These are phyloP conservation scores for Fusarium devonianum DNA, from an alignment of 2,329 filamentous ascomycete genomes.

Conservation along the genomic window DNA sequence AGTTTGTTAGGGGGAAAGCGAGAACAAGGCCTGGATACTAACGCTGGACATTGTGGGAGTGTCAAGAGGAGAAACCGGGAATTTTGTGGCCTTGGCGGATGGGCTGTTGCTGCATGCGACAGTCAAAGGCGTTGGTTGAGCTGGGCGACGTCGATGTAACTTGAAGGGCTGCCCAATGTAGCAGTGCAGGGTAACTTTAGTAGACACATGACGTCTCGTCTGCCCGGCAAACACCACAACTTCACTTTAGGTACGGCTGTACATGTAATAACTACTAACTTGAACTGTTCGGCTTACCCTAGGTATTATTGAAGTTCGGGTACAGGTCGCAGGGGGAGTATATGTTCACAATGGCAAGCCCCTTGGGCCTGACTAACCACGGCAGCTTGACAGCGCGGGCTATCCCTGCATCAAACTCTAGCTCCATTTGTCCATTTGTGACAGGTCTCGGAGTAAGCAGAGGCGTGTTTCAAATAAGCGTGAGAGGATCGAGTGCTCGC, in stretches of 20 bases:
- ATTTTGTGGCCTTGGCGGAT: slow-evolving; percentile 4
- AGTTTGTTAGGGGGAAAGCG: background rate
- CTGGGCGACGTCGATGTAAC: background rate
- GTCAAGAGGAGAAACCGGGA: background rate
- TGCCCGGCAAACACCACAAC: background rate
- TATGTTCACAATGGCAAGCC: background rate
- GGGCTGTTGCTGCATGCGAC: slow-evolving; percentile 2
- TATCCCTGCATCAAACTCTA: too few species aligned
- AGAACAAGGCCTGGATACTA: slow-evolving; percentile 8
- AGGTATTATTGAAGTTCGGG: too few species aligned
- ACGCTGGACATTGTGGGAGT: slow-evolving; percentile 37
- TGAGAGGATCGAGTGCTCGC: too few species aligned
- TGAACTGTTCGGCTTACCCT: too few species aligned
- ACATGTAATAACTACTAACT: too few species aligned
- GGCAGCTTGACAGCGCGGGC: background rate
- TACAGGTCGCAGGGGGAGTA: too few species aligned
- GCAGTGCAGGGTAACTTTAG: slow-evolving; percentile 22
- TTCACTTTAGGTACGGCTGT: too few species aligned
- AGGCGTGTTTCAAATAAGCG: background rate
- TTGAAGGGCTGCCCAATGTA: slow-evolving; percentile 8
- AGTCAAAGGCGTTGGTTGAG: slow-evolving; percentile 5
- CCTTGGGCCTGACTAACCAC: background rate
- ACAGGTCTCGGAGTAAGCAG: background rate
- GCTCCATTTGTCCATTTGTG: background rate
- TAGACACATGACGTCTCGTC: background rate